These are phyloP conservation scores for Pelargonium citronellum DNA, from an alignment of 441 rosid species.

Conservation along the genomic window DNA sequence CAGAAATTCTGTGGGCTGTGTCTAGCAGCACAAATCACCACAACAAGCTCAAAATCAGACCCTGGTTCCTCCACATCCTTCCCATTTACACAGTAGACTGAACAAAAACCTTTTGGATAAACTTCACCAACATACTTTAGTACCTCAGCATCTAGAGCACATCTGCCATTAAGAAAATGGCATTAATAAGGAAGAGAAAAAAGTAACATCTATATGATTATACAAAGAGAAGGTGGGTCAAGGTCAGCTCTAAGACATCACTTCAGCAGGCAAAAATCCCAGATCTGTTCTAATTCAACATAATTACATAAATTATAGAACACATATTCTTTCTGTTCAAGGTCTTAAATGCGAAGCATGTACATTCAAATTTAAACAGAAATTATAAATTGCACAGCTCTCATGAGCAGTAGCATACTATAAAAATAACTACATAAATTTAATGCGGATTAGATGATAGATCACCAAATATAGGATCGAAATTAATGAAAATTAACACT, in stretches of 20 bases:
- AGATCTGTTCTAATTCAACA: neutral
- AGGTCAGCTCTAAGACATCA: neutral
- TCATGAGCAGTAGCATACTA: neutral
- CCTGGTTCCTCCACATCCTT: slow-evolving; percentile 82
- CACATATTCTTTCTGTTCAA: neutral
- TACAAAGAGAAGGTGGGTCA: neutral
- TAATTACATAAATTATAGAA: neutral
- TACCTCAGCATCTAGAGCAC: slow-evolving; percentile 75
- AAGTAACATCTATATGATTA: neutral
- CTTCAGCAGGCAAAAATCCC: neutral
- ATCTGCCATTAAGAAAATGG: slow-evolving; percentile 40
- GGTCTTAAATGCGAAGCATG: neutral
- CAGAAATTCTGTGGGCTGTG: slow-evolving; percentile 94
- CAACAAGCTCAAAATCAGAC: slow-evolving; percentile 75
- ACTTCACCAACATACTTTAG: slow-evolving; percentile 76
- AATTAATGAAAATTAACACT: too few species aligned
- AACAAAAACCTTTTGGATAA: slow-evolving; percentile 84
- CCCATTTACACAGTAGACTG: slow-evolving; percentile 68
- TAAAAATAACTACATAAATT: neutral
- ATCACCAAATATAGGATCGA: too few species aligned
- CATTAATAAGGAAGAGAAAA: neutral
- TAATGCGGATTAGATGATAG: too few species aligned
- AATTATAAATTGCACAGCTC: neutral
- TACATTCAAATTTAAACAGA: neutral
- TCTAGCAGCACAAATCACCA: slow-evolving; percentile 74